Evolutionary conservation across 495 filamentous ascomycete species (phyloP).

Genomic region (Parathielavia hyrcaniae): DNA sequence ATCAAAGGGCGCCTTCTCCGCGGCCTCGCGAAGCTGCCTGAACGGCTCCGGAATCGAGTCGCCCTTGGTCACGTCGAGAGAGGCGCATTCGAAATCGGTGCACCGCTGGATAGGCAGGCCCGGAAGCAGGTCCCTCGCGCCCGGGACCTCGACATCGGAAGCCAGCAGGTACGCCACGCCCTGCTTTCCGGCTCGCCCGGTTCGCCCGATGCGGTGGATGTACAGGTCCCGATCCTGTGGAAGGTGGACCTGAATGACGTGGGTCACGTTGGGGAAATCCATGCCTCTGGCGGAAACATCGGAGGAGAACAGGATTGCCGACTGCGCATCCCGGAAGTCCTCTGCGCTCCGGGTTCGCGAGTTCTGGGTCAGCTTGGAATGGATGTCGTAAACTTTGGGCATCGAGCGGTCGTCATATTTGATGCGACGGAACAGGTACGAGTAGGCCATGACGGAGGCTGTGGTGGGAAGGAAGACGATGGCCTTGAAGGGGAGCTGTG

Average conservation of each 20-base stretch:
- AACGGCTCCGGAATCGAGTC: conserved; percentile 36
- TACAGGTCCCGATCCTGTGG: conserved; percentile 71
- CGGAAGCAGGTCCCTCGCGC: conserved; percentile 46
- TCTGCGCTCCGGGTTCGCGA: conserved; percentile 62
- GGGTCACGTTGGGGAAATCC: conserved; percentile 91
- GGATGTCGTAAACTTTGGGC: conserved; percentile 59
- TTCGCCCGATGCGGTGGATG: conserved; percentile 80
- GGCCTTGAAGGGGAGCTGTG: conserved; percentile 73
- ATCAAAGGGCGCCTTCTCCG: conserved; percentile 29
- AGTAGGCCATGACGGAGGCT: conserved; percentile 58
- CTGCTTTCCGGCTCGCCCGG: conserved; percentile 60
- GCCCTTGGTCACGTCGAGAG: conserved; percentile 46
- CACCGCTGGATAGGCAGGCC: conserved; percentile 63
- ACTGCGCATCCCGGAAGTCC: conserved; percentile 55
- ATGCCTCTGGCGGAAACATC: conserved; percentile 95
- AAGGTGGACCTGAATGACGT: conserved; percentile 78
- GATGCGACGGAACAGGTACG: conserved; percentile 54
- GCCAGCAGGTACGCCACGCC: conserved; percentile 79
- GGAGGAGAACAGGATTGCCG: conserved; percentile 78
- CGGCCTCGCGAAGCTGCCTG: conserved; percentile 32
- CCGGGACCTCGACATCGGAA: conserved; percentile 50
- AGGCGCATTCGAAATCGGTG: conserved; percentile 33
- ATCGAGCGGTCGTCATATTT: conserved; percentile 21
- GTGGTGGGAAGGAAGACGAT: conserved; percentile 86
- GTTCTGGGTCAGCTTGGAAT: conserved; percentile 67